A percentile compares a stretch with the other conserved stretches of the same genome.
Conservation (phyloP, 768 basidiomycete species). For the Podaxis sp. region DNA sequence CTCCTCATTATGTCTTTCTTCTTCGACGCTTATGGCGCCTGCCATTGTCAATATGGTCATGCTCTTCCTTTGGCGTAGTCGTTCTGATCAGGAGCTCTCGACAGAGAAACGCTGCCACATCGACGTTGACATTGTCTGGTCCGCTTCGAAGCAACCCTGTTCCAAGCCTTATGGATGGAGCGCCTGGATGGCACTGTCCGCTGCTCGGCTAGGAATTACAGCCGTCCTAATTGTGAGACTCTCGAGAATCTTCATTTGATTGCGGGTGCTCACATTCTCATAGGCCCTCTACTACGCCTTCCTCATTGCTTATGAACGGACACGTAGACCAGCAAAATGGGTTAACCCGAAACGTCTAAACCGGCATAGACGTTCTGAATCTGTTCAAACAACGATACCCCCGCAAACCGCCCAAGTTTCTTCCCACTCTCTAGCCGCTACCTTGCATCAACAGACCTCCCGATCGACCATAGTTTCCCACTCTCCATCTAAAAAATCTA, state of each 20-base stretch:
- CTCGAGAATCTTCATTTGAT: constrained; percentile 1
- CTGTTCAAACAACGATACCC: background rate
- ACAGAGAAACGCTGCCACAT: constrained; percentile 49
- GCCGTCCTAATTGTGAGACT: constrained; percentile 47
- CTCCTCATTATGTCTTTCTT: constrained; percentile 39
- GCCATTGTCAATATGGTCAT: constrained; percentile 56
- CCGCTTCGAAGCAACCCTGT: constrained; percentile 30
- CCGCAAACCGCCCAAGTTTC: background rate
- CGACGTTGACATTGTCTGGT: constrained; percentile 71
- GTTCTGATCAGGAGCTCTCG: constrained; percentile 33
- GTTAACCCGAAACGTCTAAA: constrained; percentile 15
- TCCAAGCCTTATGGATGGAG: constrained; percentile 40
- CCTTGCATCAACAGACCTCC: constrained; percentile 7
- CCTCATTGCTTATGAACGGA: constrained; percentile 23
- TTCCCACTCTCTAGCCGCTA: background rate
- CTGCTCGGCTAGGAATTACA: constrained; percentile 55
- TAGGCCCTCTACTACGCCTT: constrained; percentile 13
- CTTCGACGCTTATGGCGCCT: constrained; percentile 48
- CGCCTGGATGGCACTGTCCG: constrained; percentile 53
- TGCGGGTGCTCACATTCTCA: background rate
- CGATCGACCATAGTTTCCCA: constrained; percentile 14
- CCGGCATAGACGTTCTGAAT: constrained; percentile 12
- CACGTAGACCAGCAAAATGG: constrained; percentile 20
- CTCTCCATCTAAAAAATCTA: constrained; percentile 10
- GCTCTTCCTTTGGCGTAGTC: constrained; percentile 50